Evolutionary conservation across 371 early-diverging fungal species (phyloP).

Genomic region (Apophysomyces ossiformis): DNA sequence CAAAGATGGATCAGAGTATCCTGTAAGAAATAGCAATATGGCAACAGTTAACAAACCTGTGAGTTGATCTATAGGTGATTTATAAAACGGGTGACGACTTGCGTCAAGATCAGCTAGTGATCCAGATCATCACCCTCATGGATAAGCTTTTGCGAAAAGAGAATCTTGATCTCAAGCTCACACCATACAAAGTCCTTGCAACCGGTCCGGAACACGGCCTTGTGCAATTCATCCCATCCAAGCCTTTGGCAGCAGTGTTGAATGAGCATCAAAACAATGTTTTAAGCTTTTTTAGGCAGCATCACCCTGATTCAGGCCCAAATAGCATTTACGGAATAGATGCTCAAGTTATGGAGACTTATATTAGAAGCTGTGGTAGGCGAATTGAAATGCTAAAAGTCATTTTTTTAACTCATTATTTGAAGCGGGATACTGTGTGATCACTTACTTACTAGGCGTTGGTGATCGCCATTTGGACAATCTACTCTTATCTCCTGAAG

Average conservation of each 20-base stretch:
- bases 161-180: slow-evolving; percentile 90
- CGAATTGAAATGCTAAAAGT: background rate
- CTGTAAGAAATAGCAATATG: slow-evolving; percentile 36
- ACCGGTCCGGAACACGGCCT: slow-evolving; percentile 92
- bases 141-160: slow-evolving; percentile 91
- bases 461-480: slow-evolving; percentile 99
- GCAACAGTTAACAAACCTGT: background rate
- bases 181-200: slow-evolving; percentile 94
- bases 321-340: slow-evolving; percentile 72
- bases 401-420: background rate
- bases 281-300: slow-evolving; percentile 73
- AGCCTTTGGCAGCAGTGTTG: slow-evolving; percentile 87
- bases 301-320: slow-evolving; percentile 67
- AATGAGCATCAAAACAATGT: slow-evolving; percentile 85
- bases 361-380: slow-evolving; percentile 91
- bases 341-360: slow-evolving; percentile 91
- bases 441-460: slow-evolving; percentile 97
- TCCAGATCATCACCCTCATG: slow-evolving; percentile 96
- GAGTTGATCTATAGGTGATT: slow-evolving; percentile 59
- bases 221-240: slow-evolving; percentile 90
- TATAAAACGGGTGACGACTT: slow-evolving; percentile 98
- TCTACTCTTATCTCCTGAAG: slow-evolving; percentile 86
- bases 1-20: slow-evolving; percentile 79
- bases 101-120: slow-evolving; percentile 96
- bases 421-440: slow-evolving; percentile 97